phyloP scores from a whole-genome alignment of 2,329 filamentous ascomycete species.

The Periconia sp. region DNA sequence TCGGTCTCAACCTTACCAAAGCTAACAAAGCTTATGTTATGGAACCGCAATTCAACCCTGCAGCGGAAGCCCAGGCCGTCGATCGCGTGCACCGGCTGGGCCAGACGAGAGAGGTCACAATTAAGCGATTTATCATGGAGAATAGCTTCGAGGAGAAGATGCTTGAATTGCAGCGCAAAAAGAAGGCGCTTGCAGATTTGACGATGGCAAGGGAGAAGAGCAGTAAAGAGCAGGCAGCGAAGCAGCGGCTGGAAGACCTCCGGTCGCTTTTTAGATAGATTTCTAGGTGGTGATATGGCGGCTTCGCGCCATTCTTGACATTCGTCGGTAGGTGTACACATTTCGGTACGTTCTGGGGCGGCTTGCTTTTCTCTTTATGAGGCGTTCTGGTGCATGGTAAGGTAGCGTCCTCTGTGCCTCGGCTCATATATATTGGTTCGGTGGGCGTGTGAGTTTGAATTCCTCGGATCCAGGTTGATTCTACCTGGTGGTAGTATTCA shows the following conservation, averaged over 20 bases:
- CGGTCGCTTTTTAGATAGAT: slow-evolving; percentile 59
- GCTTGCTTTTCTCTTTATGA: no score
- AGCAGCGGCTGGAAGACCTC: slow-evolving; percentile 68
- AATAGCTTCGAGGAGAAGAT: slow-evolving; percentile 95
- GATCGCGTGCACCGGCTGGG: slow-evolving; percentile 74
- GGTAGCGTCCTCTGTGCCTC: no score
- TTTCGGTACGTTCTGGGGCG: no score
- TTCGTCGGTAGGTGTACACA: no score
- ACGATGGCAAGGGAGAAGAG: slow-evolving; percentile 61
- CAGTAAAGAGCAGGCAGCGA: slow-evolving; percentile 67
- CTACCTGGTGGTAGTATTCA: no score
- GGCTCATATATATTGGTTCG: no score
- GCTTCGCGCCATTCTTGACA: no score
- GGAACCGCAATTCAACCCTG: slow-evolving; percentile 98
- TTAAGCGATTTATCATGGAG: slow-evolving; percentile 87
- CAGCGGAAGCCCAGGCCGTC: slow-evolving; percentile 90
- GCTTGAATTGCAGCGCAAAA: slow-evolving; percentile 86
- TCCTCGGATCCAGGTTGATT: no score
- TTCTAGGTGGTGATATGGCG: no score
- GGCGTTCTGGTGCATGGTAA: no score
- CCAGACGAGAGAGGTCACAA: slow-evolving; percentile 87
- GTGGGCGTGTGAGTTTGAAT: no score
- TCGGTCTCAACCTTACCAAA: slow-evolving; percentile 88
- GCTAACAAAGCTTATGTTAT: slow-evolving; percentile 92
- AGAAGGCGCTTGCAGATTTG: slow-evolving; percentile 86